Evolutionary conservation across 2,329 filamentous ascomycete genomes (phyloP), one percentile per base, ranked within the genome.

Genomic region (Clonostachys chloroleuca): DNA sequence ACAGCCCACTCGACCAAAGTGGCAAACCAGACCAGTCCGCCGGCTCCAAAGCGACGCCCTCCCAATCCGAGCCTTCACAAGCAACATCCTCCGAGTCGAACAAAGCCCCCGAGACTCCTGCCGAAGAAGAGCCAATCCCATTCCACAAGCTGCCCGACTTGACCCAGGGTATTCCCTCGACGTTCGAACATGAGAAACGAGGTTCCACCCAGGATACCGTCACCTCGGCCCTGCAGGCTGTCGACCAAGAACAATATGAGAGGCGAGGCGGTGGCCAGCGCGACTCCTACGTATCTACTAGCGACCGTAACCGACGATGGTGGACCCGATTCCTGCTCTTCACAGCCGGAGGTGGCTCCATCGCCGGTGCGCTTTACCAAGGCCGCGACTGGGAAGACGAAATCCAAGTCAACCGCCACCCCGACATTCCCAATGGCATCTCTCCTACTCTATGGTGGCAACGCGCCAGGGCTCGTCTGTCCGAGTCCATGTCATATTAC

Each of bases 91-190:
- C 59, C 39, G 58, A 63, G 34, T 41, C 55, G 13, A 48, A 53
- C 36, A 47, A 24, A 8, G 13, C 17, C 18, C 16, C 42, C 39
- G 37, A 50, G 46, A 20, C 18, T 33, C 47, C 49, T 6, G 60
- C 60, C 43, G 67, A 72, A 45, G 57, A 60, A 44, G 66, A 71
- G 45, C 56, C 70, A 49, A 70, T 77, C 55, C 74, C 82, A 20
- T 74, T 80, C 45, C 78, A 85, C 58, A 85, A 89, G 46, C 80
- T 96, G 12, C 92, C 92, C 46, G 92, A 97, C 63, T 77, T 97
- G 41, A 94, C 90, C n/a, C 86, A 92, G 60, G 92, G 92, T 53
- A 95, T 97, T 52, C 92, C 92, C 0, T 96, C 92, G 3, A 96
- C 92, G 1, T 78, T 96, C 47, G 88, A 86, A 48, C 85, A 85